Evolutionary conservation across 768 basidiomycete species (phyloP).

Genomic region (Galerina sulciceps): DNA sequence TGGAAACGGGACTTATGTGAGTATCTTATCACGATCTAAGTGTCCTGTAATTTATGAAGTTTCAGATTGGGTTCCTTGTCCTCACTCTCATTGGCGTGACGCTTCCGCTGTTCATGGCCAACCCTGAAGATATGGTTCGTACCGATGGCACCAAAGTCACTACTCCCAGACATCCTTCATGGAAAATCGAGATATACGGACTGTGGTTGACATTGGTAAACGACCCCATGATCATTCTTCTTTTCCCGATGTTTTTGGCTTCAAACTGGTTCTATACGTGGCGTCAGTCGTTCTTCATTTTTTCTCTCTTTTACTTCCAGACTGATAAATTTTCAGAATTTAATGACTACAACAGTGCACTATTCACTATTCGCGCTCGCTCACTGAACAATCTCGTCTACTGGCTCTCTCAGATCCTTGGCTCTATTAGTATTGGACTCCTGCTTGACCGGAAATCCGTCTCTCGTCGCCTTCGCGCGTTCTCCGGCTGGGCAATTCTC

Average conservation of each 20-base stretch:
- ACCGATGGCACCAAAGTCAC: conserved; percentile 74
- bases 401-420: conserved; percentile 80
- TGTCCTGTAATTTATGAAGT: not conserved
- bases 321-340: conserved; percentile 55
- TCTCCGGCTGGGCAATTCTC: conserved; percentile 67
- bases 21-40: conserved; percentile 22
- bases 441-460: conserved; percentile 63
- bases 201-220: conserved; percentile 69
- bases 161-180: conserved; percentile 68
- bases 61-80: conserved; percentile 74
- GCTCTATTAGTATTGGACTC: conserved; percentile 71
- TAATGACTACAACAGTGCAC: conserved; percentile 77
- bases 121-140: conserved; percentile 74
- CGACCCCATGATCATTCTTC: conserved; percentile 72
- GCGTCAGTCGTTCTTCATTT: conserved; percentile 51
- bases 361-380: conserved; percentile 82
- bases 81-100: conserved; percentile 71
- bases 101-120: conserved; percentile 72
- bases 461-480: conserved; percentile 71
- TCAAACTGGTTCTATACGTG: conserved; percentile 89
- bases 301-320: not conserved
- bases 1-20: conserved; percentile 75
- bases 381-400: conserved; percentile 80
- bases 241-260: conserved; percentile 87
- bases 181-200: conserved; percentile 75